Evolutionary conservation across 2,329 filamentous ascomycete genomes (phyloP).

Genomic region (Phaeosphaeria sp.): DNA sequence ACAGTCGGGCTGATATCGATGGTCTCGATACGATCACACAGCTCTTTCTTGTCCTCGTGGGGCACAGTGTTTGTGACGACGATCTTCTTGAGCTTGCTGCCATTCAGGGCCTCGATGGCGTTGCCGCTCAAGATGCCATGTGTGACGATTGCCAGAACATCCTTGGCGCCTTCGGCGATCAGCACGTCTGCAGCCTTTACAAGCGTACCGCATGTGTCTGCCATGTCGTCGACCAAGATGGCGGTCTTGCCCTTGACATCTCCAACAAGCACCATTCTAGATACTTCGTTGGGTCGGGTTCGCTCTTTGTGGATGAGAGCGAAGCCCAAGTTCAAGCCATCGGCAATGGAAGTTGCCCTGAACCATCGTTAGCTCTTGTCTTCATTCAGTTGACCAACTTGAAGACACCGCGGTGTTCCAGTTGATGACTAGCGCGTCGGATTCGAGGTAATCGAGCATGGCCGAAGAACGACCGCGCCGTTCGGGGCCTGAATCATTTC

Average conservation of each 20-base stretch:
- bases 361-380: constrained; percentile 17
- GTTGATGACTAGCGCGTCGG: background rate
- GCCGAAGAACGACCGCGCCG: background rate
- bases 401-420: background rate
- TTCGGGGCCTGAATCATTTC: background rate
- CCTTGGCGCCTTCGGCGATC: constrained; percentile 77
- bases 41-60: constrained; percentile 78
- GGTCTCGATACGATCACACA: constrained; percentile 81
- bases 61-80: constrained; percentile 93
- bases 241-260: constrained; percentile 90
- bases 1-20: constrained; percentile 89
- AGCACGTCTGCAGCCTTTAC: constrained; percentile 90
- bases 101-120: constrained; percentile 85
- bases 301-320: constrained; percentile 97
- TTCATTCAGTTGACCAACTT: background rate
- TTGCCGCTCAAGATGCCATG: constrained; percentile 90
- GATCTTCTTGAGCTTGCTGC: constrained; percentile 75
- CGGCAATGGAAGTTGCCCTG: constrained; percentile 88
- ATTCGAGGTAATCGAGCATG: background rate
- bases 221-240: constrained; percentile 98
- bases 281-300: constrained; percentile 87
- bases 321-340: constrained; percentile 87
- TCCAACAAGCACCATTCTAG: constrained; percentile 94
- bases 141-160: constrained; percentile 94
- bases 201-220: constrained; percentile 89